A percentile compares a stretch with the other conserved stretches of the same genome.
Evolutionary conservation across 495 filamentous ascomycete genomes (phyloP).

Genomic region (Sordaria brevicollis): DNA sequence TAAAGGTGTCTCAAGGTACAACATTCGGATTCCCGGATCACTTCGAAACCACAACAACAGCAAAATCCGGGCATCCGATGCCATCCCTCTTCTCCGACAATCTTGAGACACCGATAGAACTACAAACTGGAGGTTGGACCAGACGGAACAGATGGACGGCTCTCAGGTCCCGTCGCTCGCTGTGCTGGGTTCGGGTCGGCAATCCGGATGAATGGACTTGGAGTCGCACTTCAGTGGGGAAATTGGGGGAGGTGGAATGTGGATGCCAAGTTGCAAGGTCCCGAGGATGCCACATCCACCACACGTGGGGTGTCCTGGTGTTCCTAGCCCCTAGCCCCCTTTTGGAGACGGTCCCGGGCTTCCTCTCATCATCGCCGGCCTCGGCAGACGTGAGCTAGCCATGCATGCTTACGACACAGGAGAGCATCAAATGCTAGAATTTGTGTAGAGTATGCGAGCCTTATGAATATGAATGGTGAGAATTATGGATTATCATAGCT

Average conservation of each 20-base stretch:
- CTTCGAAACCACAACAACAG: background rate
- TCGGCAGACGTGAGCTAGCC: background rate
- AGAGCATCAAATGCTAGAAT: background rate
- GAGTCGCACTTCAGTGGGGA: background rate
- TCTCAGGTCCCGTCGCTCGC: background rate
- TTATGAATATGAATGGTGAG: background rate
- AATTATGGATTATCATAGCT: background rate
- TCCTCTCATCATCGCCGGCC: background rate
- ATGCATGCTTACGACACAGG: background rate
- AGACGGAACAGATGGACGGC: background rate
- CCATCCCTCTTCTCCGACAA: background rate
- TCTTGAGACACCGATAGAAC: background rate
- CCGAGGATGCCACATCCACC: background rate
- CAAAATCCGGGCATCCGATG: background rate
- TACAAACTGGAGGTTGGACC: background rate
- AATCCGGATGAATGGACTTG: conserved; percentile 21
- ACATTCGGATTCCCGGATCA: background rate
- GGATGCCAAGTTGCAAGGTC: background rate
- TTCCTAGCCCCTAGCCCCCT: background rate
- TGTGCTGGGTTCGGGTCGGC: conserved; percentile 7
- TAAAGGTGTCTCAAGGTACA: too few relatives aligned
- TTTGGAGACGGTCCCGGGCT: background rate
- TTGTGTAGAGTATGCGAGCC: background rate
- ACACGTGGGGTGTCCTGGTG: background rate
- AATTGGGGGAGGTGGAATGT: background rate